These are phyloP conservation scores for Nematodospora valgi DNA, from an alignment of 805 yeast genomes.

Conservation along the genomic window DNA sequence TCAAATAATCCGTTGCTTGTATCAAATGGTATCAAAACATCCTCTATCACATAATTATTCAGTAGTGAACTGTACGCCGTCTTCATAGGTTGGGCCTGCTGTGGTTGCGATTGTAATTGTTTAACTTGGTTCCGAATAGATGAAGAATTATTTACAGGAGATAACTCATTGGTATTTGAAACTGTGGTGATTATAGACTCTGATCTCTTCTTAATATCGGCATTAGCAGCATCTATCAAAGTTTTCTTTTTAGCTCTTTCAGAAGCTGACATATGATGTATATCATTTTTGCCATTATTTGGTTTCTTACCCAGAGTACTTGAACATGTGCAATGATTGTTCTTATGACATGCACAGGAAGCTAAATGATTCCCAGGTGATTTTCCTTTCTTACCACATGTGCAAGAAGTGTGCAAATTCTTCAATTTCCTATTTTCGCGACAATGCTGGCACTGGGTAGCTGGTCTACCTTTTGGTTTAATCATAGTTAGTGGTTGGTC, in stretches of 20 bases:
- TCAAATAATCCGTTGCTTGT: slow-evolving; percentile 28
- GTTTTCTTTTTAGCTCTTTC: slow-evolving; percentile 14
- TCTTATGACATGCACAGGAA: slow-evolving; percentile 37
- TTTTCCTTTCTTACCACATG: slow-evolving; percentile 58
- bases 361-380: slow-evolving; percentile 34
- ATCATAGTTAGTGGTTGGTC: slow-evolving; percentile 90
- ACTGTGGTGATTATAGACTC: slow-evolving; percentile 1
- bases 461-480: slow-evolving; percentile 95
- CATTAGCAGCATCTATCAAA: slow-evolving; percentile 12
- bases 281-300: slow-evolving; percentile 8
- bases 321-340: slow-evolving; percentile 40
- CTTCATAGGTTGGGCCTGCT: not conserved
- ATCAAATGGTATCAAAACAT: slow-evolving; percentile 28
- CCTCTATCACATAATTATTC: slow-evolving; percentile 25
- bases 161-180: slow-evolving; percentile 7
- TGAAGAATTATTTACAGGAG: slow-evolving; percentile 3
- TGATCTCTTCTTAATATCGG: slow-evolving; percentile 10
- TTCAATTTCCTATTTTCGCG: slow-evolving; percentile 68
- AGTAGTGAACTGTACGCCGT: not conserved
- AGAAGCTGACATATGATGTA: slow-evolving; percentile 14
- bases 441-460: slow-evolving; percentile 87
- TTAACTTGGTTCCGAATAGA: slow-evolving; percentile 1
- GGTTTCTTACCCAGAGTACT: slow-evolving; percentile 15
- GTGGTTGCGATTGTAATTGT: slow-evolving; percentile 3
- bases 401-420: slow-evolving; percentile 65